phyloP scores from a whole-genome alignment of 345 rosid genomes.

The Nephelium lappaceum region DNA sequence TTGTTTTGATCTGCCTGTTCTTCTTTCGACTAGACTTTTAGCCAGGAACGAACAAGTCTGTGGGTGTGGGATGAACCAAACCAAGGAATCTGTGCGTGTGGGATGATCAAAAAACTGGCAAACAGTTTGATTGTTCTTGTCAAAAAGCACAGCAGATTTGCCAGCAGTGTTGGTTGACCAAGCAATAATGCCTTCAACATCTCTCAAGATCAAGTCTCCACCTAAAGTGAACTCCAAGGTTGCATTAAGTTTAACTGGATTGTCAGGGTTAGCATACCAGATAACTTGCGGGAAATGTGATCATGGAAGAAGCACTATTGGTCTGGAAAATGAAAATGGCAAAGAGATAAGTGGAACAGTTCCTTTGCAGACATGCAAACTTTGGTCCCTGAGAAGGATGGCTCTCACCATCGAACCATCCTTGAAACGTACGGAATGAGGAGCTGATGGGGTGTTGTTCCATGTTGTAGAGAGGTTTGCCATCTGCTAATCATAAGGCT shows the following conservation, averaged over 20 bases:
- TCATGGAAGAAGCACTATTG: background rate
- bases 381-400: slow-evolving; percentile 26
- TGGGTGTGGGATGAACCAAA: too few relatives aligned
- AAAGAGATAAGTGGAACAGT: slow-evolving; percentile 14
- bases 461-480: slow-evolving; percentile 30
- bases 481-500: slow-evolving; percentile 22
- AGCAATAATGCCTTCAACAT: slow-evolving; percentile 21
- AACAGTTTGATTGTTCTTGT: slow-evolving; percentile 11
- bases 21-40: background rate
- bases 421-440: background rate
- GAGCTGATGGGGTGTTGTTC: too few relatives aligned
- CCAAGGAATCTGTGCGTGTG: slow-evolving; percentile 28
- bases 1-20: background rate
- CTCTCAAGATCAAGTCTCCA: slow-evolving; percentile 24
- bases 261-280: slow-evolving; percentile 25
- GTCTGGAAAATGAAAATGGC: slow-evolving; percentile 25
- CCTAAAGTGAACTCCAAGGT: slow-evolving; percentile 20
- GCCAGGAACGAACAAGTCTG: slow-evolving; percentile 22
- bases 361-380: slow-evolving; percentile 25
- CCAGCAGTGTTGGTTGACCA: too few relatives aligned
- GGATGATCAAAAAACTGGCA: slow-evolving; percentile 23
- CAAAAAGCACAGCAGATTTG: too few relatives aligned
- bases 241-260: slow-evolving; percentile 22
- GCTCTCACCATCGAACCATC: slow-evolving; percentile 26
- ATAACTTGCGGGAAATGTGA: slow-evolving; percentile 15